Evolutionary conservation across 257 asterid genomes (phyloP).

Genomic region (Anisodus acutangulus): DNA sequence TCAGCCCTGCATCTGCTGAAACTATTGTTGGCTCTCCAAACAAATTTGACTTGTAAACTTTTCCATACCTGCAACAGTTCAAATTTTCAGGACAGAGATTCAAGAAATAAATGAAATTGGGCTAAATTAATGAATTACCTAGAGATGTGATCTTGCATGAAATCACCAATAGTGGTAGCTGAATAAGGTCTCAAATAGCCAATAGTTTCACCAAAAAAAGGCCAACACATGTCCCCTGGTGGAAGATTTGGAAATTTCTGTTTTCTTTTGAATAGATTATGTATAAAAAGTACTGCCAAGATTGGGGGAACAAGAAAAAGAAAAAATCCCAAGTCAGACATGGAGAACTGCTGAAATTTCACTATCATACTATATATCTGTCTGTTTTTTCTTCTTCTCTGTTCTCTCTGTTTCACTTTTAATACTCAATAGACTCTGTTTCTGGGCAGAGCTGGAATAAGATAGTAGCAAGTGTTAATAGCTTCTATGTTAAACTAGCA

Average conservation of each 20-base stretch:
- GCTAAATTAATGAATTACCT: conserved; percentile 39
- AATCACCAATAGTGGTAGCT: conserved; percentile 70
- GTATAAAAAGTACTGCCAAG: conserved; percentile 43
- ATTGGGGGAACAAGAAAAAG: conserved; percentile 52
- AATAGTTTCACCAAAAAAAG: conserved; percentile 85
- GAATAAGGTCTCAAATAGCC: conserved; percentile 75
- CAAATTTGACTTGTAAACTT: conserved; percentile 79
- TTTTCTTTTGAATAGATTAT: conserved; percentile 45
- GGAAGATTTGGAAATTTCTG: conserved; percentile 64
- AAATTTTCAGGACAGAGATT: not conserved
- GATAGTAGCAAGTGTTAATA: not conserved
- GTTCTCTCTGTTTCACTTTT: not conserved
- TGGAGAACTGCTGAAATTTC: conserved; percentile 19
- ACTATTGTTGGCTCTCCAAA: conserved; percentile 85
- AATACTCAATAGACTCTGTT: not conserved
- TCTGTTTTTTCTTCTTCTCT: not conserved
- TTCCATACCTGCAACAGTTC: conserved; percentile 64
- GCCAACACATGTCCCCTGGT: conserved; percentile 96
- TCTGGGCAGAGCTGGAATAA: not conserved
- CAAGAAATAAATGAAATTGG: not conserved
- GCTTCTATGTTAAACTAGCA: not conserved
- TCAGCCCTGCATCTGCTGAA: conserved; percentile 83
- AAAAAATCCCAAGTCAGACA: conserved; percentile 60
- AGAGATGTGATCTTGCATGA: conserved; percentile 89
- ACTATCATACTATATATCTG: conserved; percentile 17